Percentiles rank a stretch among this genome's conserved stretches.
phyloP scores from a whole-genome alignment of 768 basidiomycete species.

The Podaxis pistillaris region DNA sequence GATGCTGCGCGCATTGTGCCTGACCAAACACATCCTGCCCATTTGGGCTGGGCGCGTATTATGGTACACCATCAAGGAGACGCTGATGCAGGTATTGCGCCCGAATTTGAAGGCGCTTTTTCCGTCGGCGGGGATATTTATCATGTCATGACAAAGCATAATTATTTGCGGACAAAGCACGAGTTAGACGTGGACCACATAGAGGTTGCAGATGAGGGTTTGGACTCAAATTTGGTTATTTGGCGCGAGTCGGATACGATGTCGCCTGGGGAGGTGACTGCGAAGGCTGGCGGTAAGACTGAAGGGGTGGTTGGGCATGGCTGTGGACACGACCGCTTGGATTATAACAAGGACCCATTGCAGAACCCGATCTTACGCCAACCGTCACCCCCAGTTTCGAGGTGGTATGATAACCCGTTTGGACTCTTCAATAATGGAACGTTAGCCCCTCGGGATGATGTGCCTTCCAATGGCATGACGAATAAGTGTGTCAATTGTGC shows the following conservation, averaged over 20 bases:
- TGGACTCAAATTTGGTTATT: conserved; percentile 61
- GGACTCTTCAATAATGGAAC: conserved; percentile 6
- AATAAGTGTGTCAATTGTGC: conserved; percentile 46
- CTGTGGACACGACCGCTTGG: conserved; percentile 71
- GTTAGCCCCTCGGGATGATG: conserved; percentile 44
- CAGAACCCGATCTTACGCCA: conserved; percentile 50
- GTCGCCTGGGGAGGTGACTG: conserved; percentile 42
- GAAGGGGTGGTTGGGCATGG: conserved; percentile 31
- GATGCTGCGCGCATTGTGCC: conserved; percentile 57
- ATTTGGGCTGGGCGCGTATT: conserved; percentile 78
- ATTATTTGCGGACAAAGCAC: conserved; percentile 64
- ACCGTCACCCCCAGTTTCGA: conserved; percentile 26
- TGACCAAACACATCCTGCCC: conserved; percentile 36
- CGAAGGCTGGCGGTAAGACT: conserved; percentile 25
- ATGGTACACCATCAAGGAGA: conserved; percentile 68
- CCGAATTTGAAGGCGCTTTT: conserved; percentile 77
- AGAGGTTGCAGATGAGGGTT: conserved; percentile 32
- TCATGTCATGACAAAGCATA: conserved; percentile 69
- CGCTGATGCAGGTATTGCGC: conserved; percentile 40
- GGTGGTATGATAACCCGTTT: conserved; percentile 36
- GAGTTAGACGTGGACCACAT: conserved; percentile 51
- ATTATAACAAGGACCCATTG: conserved; percentile 60
- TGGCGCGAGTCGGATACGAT: conserved; percentile 74
- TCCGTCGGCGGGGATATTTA: conserved; percentile 62
- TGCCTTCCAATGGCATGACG: conserved; percentile 47